Evolutionary conservation across 2,329 filamentous ascomycete genomes (phyloP), one percentile per base, ranked within the genome.

Genomic region (Furcasterigmium furcatum): DNA sequence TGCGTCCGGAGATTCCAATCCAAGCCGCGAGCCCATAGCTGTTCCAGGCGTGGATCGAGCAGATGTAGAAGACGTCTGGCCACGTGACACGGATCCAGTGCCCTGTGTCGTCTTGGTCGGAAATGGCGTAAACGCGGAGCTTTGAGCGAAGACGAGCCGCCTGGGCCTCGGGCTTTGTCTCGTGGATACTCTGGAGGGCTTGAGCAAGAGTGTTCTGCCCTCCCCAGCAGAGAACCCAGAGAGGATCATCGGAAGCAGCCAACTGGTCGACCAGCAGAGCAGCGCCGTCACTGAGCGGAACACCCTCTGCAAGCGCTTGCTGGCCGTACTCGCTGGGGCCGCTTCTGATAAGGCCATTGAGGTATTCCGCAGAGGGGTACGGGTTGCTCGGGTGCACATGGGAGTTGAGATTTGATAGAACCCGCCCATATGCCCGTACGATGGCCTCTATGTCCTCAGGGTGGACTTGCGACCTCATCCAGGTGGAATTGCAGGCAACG

Each of bases 41-140:
- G 50, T 74, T 76, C 69, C 72, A 82, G 5, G 68, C 76, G 52
- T 82, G 79, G 1, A 80, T 56, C 0, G 73, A 76, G 9, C 62
- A 63, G 44, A 82, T 78, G 56, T 79, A 82, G 53, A 77, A 74
- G 3, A 82, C 55, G 29, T 74, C 68, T 0, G 79, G 76, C 48
- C 73, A 81, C 1, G 64, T 68, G 34, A 62, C 58, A 18, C 78
- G 70, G 34, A 83, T 74, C 77, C 77, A 82, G 1, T 68, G 58
- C 0, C 76, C 77, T 0, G 74, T 72, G 46, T 83, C 72, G 49
- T 82, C 78, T 51, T 82, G 78, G 50, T 82, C 79, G 4, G 75
- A 79, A 46, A 82, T 79, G 25, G 77, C 62, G 54, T 79, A 79
- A 3, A 78, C 66, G 12, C 74, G 63, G 4, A 79, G 55, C 46